Conservation (phyloP, 2,329 filamentous ascomycete genomes). For the Alternaria viburni region DNA sequence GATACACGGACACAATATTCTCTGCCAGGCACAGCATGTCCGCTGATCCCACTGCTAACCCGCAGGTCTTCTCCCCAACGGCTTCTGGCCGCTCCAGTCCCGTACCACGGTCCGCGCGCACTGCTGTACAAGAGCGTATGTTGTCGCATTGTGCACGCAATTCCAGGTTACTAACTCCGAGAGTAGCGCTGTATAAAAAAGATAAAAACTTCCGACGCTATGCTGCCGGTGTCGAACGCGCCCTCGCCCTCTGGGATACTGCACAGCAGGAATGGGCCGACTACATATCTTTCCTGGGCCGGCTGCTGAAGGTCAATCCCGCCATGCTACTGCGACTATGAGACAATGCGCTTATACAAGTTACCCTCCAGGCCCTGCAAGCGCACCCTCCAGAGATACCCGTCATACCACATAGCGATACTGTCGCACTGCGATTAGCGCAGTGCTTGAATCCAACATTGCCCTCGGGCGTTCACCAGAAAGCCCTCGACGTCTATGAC, state of each 20-base stretch:
- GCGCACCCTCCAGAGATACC: conserved; percentile 75
- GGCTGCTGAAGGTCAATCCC: conserved; percentile 77
- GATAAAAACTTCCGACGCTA: conserved; percentile 83
- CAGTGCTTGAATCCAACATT: conserved; percentile 94
- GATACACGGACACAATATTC: conserved; percentile 20
- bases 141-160: conserved; percentile 1
- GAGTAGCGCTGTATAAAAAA: conserved; percentile 62
- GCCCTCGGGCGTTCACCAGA: conserved; percentile 96
- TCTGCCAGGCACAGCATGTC: conserved; percentile 44
- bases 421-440: conserved; percentile 87
- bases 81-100: conserved; percentile 84
- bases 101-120: conserved; percentile 76
- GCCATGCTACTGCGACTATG: conserved; percentile 16
- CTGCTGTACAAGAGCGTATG: conserved; percentile 78
- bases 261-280: conserved; percentile 98
- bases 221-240: conserved; percentile 84
- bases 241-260: conserved; percentile 88
- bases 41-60: conserved; percentile 45
- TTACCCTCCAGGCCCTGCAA: conserved; percentile 74
- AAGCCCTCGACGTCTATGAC: conserved; percentile 90
- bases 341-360: conserved; percentile 31
- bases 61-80: conserved; percentile 68
- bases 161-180: conserved; percentile 10
- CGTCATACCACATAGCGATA: conserved; percentile 78
- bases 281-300: conserved; percentile 95